Evolutionary conservation across 805 yeast genomes (phyloP), one percentile per base, ranked within the genome.

Genomic region (Wickerhamia fluorescens): DNA sequence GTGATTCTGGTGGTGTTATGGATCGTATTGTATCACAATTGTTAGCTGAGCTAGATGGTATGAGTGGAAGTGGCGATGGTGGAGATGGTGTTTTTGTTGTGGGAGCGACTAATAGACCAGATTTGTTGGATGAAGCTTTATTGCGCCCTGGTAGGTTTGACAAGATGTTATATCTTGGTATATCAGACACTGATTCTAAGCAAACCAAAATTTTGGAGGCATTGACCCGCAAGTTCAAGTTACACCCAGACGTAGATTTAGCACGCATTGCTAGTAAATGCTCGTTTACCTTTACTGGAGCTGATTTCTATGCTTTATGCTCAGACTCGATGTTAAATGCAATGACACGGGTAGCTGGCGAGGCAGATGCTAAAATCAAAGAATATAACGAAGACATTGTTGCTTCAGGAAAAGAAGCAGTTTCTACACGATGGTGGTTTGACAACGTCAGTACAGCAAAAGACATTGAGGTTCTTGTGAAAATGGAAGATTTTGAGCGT

Each of bases 1-100:
- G 98, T 14, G 98, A 92, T 55, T 87, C 96, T 3, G 97, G 97
- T 11, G 98, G 97, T 42, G 97, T 92, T 3, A 92, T 92, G 98
- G 98, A 92, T 51, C 73, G 98, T 54, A 92, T 92, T 40, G 98
- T 92, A 0, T 88, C 96, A 0, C 98, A 92, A 53, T 61, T 92
- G 22, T 64, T 92, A 29, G 96, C 97, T 0, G 98, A 92, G 53
- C 64, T 92, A 24, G 98, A 92, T 51, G 97, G 97, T 15, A 89
- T 89, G 96, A 79, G 94, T 45, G 79, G 79, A 7, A n/a, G n/a
- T n/a, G 55, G 48, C 12, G 59, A 56, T 31, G 64, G 56, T 25
- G 58, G 58, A 3, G 87, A 80, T 34, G 97, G 96, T 5, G 96
- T 92, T 1, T 92, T 92, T 53, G 96, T 89, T 4, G 95, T 92